These are phyloP conservation scores for Beauveria caledonica DNA, from an alignment of 2,329 filamentous ascomycete species.

Conservation along the genomic window DNA sequence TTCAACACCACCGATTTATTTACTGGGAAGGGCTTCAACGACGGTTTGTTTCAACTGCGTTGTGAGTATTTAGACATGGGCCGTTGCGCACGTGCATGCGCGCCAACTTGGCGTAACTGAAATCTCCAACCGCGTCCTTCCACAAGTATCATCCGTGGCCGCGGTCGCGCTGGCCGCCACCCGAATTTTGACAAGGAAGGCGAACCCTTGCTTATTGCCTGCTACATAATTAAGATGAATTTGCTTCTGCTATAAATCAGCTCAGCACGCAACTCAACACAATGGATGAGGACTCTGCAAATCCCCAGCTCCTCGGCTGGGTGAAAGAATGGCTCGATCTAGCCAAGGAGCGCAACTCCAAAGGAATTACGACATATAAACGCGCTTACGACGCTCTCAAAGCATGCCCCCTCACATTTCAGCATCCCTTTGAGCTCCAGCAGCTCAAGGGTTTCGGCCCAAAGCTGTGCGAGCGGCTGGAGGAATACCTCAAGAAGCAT, in stretches of 20 bases:
- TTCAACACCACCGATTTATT: not conserved
- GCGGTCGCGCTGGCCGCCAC: not conserved
- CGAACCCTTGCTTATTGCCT: not conserved
- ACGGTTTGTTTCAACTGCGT: not conserved
- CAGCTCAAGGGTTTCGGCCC: conserved; percentile 67
- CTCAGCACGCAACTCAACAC: not conserved
- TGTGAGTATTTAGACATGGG: too few relatives aligned
- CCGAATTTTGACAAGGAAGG: not conserved
- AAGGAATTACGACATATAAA: conserved; percentile 63
- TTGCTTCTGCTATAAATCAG: too few relatives aligned
- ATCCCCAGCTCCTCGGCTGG: conserved; percentile 64
- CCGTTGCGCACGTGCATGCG: not conserved
- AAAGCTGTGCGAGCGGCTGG: conserved; percentile 62
- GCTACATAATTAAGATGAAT: not conserved
- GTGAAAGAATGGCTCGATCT: conserved; percentile 70
- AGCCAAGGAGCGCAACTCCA: conserved; percentile 60
- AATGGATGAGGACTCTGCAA: conserved; percentile 33
- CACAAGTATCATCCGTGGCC: not conserved
- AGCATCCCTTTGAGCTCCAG: conserved; percentile 64
- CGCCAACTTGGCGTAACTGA: not conserved
- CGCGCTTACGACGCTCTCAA: conserved; percentile 71
- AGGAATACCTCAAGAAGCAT: conserved; percentile 49
- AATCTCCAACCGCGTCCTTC: not conserved
- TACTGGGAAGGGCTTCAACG: not conserved
- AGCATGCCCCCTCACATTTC: conserved; percentile 60